These are phyloP conservation scores for Chloris gayana DNA, from an alignment of 176 grass and related monocot species.

Conservation along the genomic window DNA sequence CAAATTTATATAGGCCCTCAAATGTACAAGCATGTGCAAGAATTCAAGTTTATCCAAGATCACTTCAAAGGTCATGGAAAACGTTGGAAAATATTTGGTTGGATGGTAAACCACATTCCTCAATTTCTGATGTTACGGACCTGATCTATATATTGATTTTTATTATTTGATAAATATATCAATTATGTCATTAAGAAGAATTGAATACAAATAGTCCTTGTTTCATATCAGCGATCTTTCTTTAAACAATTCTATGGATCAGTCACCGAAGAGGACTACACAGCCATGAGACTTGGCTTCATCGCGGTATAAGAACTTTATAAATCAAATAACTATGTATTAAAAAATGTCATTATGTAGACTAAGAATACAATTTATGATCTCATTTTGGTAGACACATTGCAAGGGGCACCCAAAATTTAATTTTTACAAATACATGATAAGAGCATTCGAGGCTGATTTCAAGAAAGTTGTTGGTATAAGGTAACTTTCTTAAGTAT, in stretches of 20 bases:
- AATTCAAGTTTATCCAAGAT: conserved; percentile 50
- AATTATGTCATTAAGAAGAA: too few relatives aligned
- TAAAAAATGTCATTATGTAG: not conserved
- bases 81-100: conserved; percentile 49
- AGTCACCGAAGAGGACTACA: conserved; percentile 65
- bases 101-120: conserved; percentile 42
- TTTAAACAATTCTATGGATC: conserved; percentile 91
- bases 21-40: conserved; percentile 53
- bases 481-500: conserved; percentile 55
- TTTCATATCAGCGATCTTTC: conserved; percentile 60
- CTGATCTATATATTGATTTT: not conserved
- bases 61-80: conserved; percentile 54
- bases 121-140: too few relatives aligned
- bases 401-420: conserved; percentile 69
- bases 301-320: conserved; percentile 48
- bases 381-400: conserved; percentile 52
- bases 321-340: not conserved
- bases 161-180: not conserved
- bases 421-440: conserved; percentile 87
- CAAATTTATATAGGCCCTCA: conserved; percentile 41
- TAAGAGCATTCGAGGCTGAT: conserved; percentile 75
- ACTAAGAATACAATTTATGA: not conserved
- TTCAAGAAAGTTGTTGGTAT: conserved; percentile 93
- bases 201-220: not conserved
- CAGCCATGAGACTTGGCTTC: conserved; percentile 78